Evolutionary conservation across 2,329 filamentous ascomycete genomes (phyloP).

Genomic region (Cladosporium sp.): DNA sequence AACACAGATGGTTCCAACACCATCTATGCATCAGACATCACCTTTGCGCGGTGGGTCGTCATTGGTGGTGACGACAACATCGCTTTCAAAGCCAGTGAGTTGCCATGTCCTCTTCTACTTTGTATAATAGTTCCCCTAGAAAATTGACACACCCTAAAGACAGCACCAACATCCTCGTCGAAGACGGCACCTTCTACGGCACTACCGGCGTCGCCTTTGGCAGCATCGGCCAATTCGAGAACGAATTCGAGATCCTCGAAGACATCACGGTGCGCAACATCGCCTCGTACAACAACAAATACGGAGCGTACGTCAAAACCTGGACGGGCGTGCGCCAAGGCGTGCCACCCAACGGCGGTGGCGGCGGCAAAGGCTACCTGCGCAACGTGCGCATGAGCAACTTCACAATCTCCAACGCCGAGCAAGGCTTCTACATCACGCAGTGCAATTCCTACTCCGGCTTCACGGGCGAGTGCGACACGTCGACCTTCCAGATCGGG

Average conservation of each 20-base stretch:
- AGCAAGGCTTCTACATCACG: constrained; percentile 23
- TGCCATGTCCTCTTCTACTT: not conserved
- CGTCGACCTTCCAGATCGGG: constrained; percentile 36
- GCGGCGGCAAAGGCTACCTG: constrained; percentile 48
- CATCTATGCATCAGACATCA: constrained; percentile 50
- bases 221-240: constrained; percentile 54
- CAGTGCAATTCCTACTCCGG: constrained; percentile 26
- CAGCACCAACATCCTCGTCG: constrained; percentile 51
- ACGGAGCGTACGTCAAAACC: constrained; percentile 45
- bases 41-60: constrained; percentile 48
- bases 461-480: constrained; percentile 24
- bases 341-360: constrained; percentile 55
- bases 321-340: constrained; percentile 48
- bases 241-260: constrained; percentile 47
- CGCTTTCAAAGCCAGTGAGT: constrained; percentile 46
- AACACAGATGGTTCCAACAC: constrained; percentile 53
- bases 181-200: constrained; percentile 46
- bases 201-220: constrained; percentile 55
- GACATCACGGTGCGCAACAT: constrained; percentile 48
- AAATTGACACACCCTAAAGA: constrained; percentile 29
- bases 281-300: constrained; percentile 9
- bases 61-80: constrained; percentile 53
- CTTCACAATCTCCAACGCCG: constrained; percentile 20
- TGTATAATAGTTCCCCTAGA: no score
- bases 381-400: constrained; percentile 36